Evolutionary conservation across 768 basidiomycete genomes (phyloP).

Genomic region (Rhizopogon sp.): DNA sequence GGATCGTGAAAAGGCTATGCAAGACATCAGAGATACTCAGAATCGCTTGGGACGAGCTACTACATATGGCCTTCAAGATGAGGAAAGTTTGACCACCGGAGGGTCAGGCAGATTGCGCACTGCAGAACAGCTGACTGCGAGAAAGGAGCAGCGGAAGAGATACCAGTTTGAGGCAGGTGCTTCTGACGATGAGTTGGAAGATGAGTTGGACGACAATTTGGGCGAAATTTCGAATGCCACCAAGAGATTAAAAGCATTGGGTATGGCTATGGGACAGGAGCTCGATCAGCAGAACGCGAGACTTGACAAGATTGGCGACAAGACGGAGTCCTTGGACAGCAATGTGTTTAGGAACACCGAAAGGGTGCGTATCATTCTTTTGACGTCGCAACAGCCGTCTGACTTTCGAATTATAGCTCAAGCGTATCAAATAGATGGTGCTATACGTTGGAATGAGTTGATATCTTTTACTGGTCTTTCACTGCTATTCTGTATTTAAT

Average conservation of each 20-base stretch:
- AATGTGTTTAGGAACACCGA: conserved; percentile 80
- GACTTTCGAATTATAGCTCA: conserved; percentile 38
- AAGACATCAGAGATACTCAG: conserved; percentile 83
- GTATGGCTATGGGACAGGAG: conserved; percentile 81
- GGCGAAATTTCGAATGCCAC: conserved; percentile 79
- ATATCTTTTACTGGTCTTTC: background rate
- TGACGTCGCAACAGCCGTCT: conserved; percentile 3
- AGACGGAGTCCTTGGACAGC: conserved; percentile 71
- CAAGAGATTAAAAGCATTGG: conserved; percentile 73
- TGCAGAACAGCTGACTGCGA: conserved; percentile 44
- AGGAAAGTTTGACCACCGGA: conserved; percentile 30
- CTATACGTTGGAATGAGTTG: background rate
- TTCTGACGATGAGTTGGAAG: conserved; percentile 91
- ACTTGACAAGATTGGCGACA: conserved; percentile 71
- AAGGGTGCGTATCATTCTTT: conserved; percentile 44
- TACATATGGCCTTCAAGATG: conserved; percentile 50
- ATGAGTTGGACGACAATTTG: conserved; percentile 89
- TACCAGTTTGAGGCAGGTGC: conserved; percentile 90
- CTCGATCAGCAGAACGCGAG: conserved; percentile 82
- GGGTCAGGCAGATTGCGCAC: conserved; percentile 40
- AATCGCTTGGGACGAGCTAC: conserved; percentile 75
- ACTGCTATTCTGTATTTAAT: background rate
- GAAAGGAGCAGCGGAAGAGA: conserved; percentile 70
- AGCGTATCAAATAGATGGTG: conserved; percentile 47
- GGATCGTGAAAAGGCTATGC: conserved; percentile 81